These are phyloP conservation scores for Leccinum pachyderme DNA, from an alignment of 1,284 basidiomycete species.

Conservation along the genomic window DNA sequence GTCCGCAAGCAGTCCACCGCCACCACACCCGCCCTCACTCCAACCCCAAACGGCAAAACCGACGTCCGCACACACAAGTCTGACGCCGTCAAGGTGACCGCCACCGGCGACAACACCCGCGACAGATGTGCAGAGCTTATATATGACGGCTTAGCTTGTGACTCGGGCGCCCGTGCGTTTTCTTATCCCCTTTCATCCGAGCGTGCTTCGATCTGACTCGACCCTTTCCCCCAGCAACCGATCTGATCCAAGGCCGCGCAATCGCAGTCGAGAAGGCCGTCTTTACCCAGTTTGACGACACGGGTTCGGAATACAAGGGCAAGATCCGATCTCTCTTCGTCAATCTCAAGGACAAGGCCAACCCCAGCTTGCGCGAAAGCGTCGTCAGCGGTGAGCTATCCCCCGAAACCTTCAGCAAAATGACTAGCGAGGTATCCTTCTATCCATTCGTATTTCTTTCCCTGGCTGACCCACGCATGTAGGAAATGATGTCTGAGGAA, in stretches of 20 bases:
- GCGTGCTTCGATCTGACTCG: background rate
- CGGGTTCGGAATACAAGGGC: constrained; percentile 56
- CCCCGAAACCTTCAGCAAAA: constrained; percentile 70
- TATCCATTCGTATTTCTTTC: background rate
- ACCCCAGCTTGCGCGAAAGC: constrained; percentile 82
- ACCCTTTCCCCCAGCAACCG: constrained; percentile 46
- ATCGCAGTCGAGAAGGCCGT: constrained; percentile 62
- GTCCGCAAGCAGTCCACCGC: constrained; percentile 31
- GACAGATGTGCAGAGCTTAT: constrained; percentile 90
- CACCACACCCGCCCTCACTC: constrained; percentile 31
- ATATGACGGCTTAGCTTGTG: constrained; percentile 85
- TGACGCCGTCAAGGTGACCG: constrained; percentile 63
- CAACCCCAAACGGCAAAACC: constrained; percentile 41
- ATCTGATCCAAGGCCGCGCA: constrained; percentile 59
- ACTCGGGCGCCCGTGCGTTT: constrained; percentile 74
- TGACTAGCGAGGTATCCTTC: constrained; percentile 72
- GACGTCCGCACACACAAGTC: constrained; percentile 60
- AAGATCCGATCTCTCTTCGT: constrained; percentile 92
- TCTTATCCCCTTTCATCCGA: background rate
- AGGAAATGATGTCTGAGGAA: constrained; percentile 97
- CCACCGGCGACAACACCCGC: constrained; percentile 70
- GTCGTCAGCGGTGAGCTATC: constrained; percentile 81
- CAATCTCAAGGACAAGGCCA: constrained; percentile 93
- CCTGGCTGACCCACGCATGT: background rate
- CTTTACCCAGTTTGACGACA: constrained; percentile 45